A percentile compares a stretch with the other conserved stretches of the same genome.
These are phyloP conservation scores for Penicillium sp. DNA, from an alignment of 2,329 filamentous ascomycete genomes.

Conservation along the genomic window DNA sequence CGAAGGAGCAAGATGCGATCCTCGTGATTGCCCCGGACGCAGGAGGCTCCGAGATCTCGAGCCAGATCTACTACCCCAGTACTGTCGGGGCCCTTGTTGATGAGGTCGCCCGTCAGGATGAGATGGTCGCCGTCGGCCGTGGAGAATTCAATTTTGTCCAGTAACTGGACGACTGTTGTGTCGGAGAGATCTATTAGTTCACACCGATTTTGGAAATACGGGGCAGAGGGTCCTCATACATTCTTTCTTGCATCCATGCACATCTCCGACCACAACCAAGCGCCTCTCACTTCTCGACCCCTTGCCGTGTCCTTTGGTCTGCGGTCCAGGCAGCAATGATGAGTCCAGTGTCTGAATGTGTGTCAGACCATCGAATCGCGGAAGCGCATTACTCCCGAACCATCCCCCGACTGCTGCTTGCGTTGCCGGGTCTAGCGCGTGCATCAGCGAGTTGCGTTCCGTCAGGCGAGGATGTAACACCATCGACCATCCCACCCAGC, in stretches of 20 bases:
- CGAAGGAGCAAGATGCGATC: constrained; percentile 71
- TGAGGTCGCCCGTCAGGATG: constrained; percentile 69
- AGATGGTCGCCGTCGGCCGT: constrained; percentile 60
- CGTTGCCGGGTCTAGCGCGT: constrained; percentile 27
- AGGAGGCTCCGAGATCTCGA: constrained; percentile 66
- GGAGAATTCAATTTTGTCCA: constrained; percentile 62
- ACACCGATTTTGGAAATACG: too few relatives aligned
- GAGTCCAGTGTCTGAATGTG: constrained; percentile 47
- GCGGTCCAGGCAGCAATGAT: constrained; percentile 38
- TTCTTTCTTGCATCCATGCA: constrained; percentile 76
- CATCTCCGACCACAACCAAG: constrained; percentile 80
- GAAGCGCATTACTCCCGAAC: constrained; percentile 46
- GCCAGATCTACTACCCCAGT: constrained; percentile 69
- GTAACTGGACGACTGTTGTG: constrained; percentile 48
- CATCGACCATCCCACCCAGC: constrained; percentile 30
- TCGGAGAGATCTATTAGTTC: neutral
- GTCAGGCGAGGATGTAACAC: constrained; percentile 27
- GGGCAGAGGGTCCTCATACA: constrained; percentile 33
- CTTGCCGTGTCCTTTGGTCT: constrained; percentile 6
- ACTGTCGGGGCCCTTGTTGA: constrained; percentile 84
- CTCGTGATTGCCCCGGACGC: constrained; percentile 89
- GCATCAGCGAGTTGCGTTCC: constrained; percentile 27
- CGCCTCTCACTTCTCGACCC: constrained; percentile 43
- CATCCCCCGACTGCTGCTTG: constrained; percentile 28
- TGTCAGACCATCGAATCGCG: constrained; percentile 46